These are phyloP conservation scores for Plasmodium relictum DNA, from an alignment of 169 alveolate species.

Conservation along the genomic window DNA sequence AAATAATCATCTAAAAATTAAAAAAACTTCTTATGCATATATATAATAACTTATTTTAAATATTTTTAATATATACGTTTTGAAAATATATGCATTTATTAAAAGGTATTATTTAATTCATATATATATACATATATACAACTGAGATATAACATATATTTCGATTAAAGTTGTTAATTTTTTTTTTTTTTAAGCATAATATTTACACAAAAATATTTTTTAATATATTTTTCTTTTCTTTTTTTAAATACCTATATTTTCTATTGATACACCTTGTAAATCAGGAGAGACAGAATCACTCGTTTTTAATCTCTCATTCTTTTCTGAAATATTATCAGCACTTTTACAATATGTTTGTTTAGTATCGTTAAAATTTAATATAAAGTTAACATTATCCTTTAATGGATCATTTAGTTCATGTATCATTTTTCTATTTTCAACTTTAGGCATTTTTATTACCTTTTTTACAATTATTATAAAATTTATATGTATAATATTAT, in stretches of 20 bases:
- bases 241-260: conserved; percentile 22
- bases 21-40: background rate
- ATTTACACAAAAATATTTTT: background rate
- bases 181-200: background rate
- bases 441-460: conserved; percentile 9
- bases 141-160: background rate
- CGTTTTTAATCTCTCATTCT: conserved; percentile 7
- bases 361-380: conserved; percentile 12
- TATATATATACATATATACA: background rate
- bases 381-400: conserved; percentile 8
- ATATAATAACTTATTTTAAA: background rate
- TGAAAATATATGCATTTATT: background rate
- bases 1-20: conserved; percentile 11
- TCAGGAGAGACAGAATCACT: background rate
- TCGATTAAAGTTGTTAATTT: background rate
- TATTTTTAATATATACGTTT: background rate
- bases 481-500: conserved; percentile 1
- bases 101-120: background rate
- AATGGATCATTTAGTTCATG: conserved; percentile 7
- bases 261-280: conserved; percentile 12
- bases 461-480: background rate
- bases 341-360: conserved; percentile 4
- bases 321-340: conserved; percentile 12
- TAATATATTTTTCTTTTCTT: background rate
- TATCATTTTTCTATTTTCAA: conserved; percentile 2